Base-by-base conservation (phyloP, 208 protist genomes). In the Leishmania martiniquensis region DNA sequence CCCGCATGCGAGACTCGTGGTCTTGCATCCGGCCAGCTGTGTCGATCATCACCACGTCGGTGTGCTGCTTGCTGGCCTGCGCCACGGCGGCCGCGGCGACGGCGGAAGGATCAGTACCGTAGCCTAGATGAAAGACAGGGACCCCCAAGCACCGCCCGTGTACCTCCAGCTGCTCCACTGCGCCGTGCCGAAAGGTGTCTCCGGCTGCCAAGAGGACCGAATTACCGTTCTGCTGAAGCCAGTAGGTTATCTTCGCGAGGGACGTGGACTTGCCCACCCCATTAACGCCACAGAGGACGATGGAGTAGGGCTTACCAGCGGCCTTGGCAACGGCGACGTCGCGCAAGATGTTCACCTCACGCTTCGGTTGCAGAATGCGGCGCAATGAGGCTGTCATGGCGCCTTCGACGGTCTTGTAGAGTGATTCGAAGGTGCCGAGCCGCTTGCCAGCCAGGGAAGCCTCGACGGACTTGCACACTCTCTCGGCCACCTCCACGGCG, bases 11-110 rank as follows among this genome's bases (percentile, higher is more conserved):
- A 22, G 95, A 95, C 80, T 98, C 98, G 89, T 99, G 99, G 68
- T 99, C 98, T 84, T 99, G 99, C 99, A 99, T 99, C 73, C 99
- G 93, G 47, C 99, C 99, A 13, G 99, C 99, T 3, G 99, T 99
- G 87, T 99, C 99, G 51, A 99, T 95, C 42, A 99, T 95, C 12
- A 99, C 99, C 4, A 99, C 98, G 84, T 99, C 98, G 29, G 85
- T 86, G 37, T 94, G 78, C 81, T 98, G 82, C 68, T 88, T 86
- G 37, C 81, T 82, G 54, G 98, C 98, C 54, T 98, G 84, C 20
- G 83, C 74, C 69, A 99, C 96, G 65, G 98, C 99, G 29, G 97
- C 92, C 52, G 82, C 74, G 25, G 99, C 98, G 39, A 99, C 93
- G 4, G 78, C 76, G 10, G 99, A 96, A 9, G 99, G 95, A 73